A percentile compares a stretch with the other conserved stretches of the same genome.
Evolutionary conservation across 1,284 basidiomycete species (phyloP).

Genomic region (Ustilago xerochloae): DNA sequence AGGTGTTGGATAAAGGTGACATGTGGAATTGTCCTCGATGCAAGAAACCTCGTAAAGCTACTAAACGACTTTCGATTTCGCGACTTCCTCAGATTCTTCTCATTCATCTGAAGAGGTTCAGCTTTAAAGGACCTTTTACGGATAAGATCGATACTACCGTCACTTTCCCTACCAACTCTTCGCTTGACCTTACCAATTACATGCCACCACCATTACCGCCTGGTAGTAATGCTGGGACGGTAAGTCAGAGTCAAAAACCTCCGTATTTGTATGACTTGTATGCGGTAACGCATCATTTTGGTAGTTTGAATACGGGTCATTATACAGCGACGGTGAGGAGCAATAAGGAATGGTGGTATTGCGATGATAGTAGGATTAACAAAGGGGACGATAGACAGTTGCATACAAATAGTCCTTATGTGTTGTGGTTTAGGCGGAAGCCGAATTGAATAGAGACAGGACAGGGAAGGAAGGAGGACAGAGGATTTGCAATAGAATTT

Average conservation of each 20-base stretch:
- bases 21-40: conserved; percentile 92
- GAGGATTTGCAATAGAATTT: too few species aligned
- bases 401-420: conserved; percentile 58
- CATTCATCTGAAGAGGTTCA: conserved; percentile 96
- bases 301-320: conserved; percentile 65
- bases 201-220: conserved; percentile 75
- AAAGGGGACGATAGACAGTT: conserved; percentile 57
- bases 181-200: conserved; percentile 88
- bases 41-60: conserved; percentile 83
- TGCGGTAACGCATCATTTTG: conserved; percentile 69
- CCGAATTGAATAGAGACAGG: background rate
- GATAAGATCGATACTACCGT: conserved; percentile 76
- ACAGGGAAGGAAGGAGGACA: background rate
- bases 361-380: conserved; percentile 60
- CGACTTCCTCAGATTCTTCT: conserved; percentile 90
- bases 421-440: conserved; percentile 60
- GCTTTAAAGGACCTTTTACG: conserved; percentile 88
- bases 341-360: conserved; percentile 62
- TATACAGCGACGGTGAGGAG: conserved; percentile 66
- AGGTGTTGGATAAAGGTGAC: conserved; percentile 91
- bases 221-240: conserved; percentile 13
- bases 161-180: conserved; percentile 78
- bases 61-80: conserved; percentile 85
- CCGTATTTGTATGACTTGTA: conserved; percentile 70
- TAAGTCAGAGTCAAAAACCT: conserved; percentile 55